Evolutionary conservation across 768 basidiomycete genomes (phyloP), one percentile per base, ranked within the genome.

Genomic region (Botryobasidium botryosum): DNA sequence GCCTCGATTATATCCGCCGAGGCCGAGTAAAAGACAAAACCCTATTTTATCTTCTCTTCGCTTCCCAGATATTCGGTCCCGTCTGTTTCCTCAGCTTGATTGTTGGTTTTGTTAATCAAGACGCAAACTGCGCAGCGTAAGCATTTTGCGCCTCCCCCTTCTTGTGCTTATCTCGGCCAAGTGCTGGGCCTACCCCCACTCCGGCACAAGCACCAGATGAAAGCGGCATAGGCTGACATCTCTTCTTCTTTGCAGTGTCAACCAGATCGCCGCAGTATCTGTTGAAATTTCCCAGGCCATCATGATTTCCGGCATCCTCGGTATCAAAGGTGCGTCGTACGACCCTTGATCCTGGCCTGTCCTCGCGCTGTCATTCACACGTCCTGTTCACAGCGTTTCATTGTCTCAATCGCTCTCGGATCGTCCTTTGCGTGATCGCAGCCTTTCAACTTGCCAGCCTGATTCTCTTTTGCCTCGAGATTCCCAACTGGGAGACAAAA

Each of bases 251-350:
- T 31, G 18, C 21, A 47, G 10, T 13, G 45, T 35, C n/a, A 27
- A 20, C 26, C n/a, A 20, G 23, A 23, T 23, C 24, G 39, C 18
- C 45, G n/a, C 29, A 24, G 24, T 32, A 26, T 24, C 26, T 21
- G 17, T 15, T n/a, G 32, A 29, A 35, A 17, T n/a, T 25, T 46
- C 13, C n/a, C 15, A 6, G 20, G 18, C 29, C 46, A 5, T 39
- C 31, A n/a, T 20, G 77, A 66, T 78, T 33, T 68, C 73, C 0
- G 75, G 74, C 25, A 71, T 78, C 25, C 62, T 76, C 27, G 77
- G 77, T 12, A 61, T 72, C 52, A 80, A 80, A 55, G 43, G 43
- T 44, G 33, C 31, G 18, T 44, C 43, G 23, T 18, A 13, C 12
- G 31, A n/a, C n/a, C n/a, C 33, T 33, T 27, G 28, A n/a, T 8